These are phyloP conservation scores for Mortierella sp. DNA, from an alignment of 371 early-diverging fungal genomes.

Conservation along the genomic window DNA sequence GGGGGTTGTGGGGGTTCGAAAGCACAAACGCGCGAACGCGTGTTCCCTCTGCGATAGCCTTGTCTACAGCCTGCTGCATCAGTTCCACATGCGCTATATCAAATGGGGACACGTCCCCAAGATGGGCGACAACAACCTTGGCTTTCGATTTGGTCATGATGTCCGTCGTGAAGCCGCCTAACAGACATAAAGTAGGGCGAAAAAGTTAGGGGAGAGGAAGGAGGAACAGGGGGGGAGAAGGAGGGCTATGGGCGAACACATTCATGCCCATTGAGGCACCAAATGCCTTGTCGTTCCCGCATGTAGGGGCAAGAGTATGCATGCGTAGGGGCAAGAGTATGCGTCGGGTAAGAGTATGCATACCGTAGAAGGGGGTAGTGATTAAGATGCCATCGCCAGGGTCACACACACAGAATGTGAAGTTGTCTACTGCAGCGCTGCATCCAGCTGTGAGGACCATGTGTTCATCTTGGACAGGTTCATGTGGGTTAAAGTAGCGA, in stretches of 20 bases:
- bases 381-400: constrained; percentile 80
- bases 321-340: too few relatives aligned
- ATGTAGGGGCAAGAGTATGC: too few relatives aligned
- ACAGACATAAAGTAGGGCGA: neutral
- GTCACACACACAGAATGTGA: constrained; percentile 70
- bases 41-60: constrained; percentile 53
- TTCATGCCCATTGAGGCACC: too few relatives aligned
- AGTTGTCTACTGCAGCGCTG: constrained; percentile 68
- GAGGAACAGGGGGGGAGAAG: neutral
- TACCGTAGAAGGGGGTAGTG: constrained; percentile 76
- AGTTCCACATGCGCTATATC: constrained; percentile 53
- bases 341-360: too few relatives aligned
- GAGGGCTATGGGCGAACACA: too few relatives aligned
- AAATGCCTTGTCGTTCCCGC: too few relatives aligned
- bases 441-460: constrained; percentile 77
- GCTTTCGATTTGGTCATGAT: constrained; percentile 63
- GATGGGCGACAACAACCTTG: constrained; percentile 59
- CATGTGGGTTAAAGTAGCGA: constrained; percentile 63
- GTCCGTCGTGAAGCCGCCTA: constrained; percentile 74
- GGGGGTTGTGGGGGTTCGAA: constrained; percentile 78
- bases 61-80: constrained; percentile 57
- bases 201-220: neutral
- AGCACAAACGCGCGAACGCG: constrained; percentile 66
- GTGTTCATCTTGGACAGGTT: constrained; percentile 58
- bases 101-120: constrained; percentile 50